Conservation (phyloP, 2,329 filamentous ascomycete genomes). For the Trichoderma sp. region DNA sequence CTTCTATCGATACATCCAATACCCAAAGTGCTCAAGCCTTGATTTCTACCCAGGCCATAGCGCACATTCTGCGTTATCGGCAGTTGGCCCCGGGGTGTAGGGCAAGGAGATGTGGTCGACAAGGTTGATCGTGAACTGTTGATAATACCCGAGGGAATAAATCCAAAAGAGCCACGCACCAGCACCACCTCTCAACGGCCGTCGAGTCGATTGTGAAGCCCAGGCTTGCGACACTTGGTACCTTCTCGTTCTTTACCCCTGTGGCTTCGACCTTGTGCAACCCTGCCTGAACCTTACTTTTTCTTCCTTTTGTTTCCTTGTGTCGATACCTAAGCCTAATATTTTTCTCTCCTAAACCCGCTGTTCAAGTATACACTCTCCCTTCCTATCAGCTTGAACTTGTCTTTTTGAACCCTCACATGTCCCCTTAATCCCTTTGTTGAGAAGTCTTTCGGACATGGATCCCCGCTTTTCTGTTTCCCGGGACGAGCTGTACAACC, state of each 20-base stretch:
- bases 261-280: neutral
- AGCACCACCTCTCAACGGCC: neutral
- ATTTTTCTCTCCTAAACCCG: neutral
- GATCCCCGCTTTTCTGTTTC: conserved; percentile 61
- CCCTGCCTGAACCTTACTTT: neutral
- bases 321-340: neutral
- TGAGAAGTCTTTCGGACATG: conserved; percentile 50
- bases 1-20: conserved; percentile 27
- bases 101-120: conserved; percentile 48
- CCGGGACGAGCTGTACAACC: conserved; percentile 66
- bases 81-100: conserved; percentile 35
- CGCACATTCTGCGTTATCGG: conserved; percentile 15
- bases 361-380: neutral
- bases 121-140: conserved; percentile 43
- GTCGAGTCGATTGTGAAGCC: neutral
- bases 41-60: neutral
- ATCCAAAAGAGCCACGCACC: conserved; percentile 28
- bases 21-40: neutral
- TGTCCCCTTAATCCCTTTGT: neutral
- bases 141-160: conserved; percentile 34
- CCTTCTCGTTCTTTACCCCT: neutral
- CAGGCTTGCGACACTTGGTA: neutral
- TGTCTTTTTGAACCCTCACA: neutral
- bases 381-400: neutral
- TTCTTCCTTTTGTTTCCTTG: neutral